Base-by-base conservation (phyloP, 768 basidiomycete genomes). In the Multifurca ochricompacta region DNA sequence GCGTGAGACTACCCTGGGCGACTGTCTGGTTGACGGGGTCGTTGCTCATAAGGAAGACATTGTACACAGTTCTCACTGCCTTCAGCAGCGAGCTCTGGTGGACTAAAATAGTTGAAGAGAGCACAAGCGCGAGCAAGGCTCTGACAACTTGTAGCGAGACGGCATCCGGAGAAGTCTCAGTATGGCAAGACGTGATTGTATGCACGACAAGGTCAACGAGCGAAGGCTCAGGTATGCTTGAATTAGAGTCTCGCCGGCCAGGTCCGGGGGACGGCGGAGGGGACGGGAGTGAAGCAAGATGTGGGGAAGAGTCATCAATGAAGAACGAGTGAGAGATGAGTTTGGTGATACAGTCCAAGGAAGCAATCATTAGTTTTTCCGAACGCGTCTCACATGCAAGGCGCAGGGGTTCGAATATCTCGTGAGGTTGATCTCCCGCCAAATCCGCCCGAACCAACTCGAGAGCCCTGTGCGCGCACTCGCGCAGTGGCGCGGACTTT, bases 241-340 rank as follows among this genome's bases (percentile, higher is more conserved):
- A 28, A 70, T 31, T 76, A 56, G 4, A 79, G 78, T 34, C 68
- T 67, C 55, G 71, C 66, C 14, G 76, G 69, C 55, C 63, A 67
- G 71, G 64, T 21, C 67, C 68, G 7, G 90, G 90, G 21, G 89
- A 90, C 6, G 82, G 79, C 21, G 87, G 89, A 28, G 91, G 89
- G 2, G 91, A 91, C 3, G 80, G 76, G 46, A 85, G 66, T 4
- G 67, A 71, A 34, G 62, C 69, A 31, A 68, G 69, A 52, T 46
- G 68, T 30, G 69, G 54, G 8, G 74, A 67, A 32, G 74, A 70
- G 30, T 78, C 68, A 62, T 96, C 94, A 39, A 81, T 80, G 65
- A 98, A 97, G 79, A 98, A 98, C 23, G 91, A 93, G 69, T 98
- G 91, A 6, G 93, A 94, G 59, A 98, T 90, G 61, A 99, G 81